Evolutionary conservation across 371 early-diverging fungal species (phyloP), one percentile per base, ranked within the genome.

Genomic region (Parasitella parasitica): DNA sequence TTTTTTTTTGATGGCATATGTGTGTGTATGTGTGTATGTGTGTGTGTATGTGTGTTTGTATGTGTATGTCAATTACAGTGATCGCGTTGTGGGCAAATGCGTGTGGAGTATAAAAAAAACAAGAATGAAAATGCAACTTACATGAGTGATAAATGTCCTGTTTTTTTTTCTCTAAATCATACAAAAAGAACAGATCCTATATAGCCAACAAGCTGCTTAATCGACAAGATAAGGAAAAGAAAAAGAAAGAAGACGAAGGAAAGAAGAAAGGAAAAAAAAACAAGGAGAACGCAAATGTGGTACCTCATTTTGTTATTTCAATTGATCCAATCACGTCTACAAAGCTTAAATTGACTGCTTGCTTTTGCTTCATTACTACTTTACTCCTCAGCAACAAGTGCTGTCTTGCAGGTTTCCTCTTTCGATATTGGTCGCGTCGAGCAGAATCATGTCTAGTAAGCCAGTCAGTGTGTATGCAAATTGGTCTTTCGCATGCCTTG

Each of bases 231-330:
- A 22, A 3, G 22, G 16, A 20, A 20, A 2, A 20, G n/a, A 38
- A 39, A 37, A 27, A 60, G 9, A 41, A 43, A 52, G 16, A 26
- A 18, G 22, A 61, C 24, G 34, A 34, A 43, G 52, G 43, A 12
- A 50, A 32, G 38, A 59, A 41, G 20, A 59, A 4, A 61, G 16
- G 18, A 35, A 48, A 30, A 41, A 36, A 59, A 34, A 37, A 28
- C 9, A 32, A 30, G 36, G 36, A 24, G 49, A 49, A 34, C 28
- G 24, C 46, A 46, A 46, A 46, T 46, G 46, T 61, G 53, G 61
- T 61, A 61, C 61, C 61, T 61, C 61, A 46, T 46, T 46, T 46
- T 46, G 24, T 46, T 59, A 37, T 57, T 30, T 52, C 30, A n/a
- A 36, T 59, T 50, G 24, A 27, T 37, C 59, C 59, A 59, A 59